A percentile compares a stretch with the other conserved stretches of the same genome.
Evolutionary conservation across 768 basidiomycete genomes (phyloP).

Genomic region (Tricholoma sp.): DNA sequence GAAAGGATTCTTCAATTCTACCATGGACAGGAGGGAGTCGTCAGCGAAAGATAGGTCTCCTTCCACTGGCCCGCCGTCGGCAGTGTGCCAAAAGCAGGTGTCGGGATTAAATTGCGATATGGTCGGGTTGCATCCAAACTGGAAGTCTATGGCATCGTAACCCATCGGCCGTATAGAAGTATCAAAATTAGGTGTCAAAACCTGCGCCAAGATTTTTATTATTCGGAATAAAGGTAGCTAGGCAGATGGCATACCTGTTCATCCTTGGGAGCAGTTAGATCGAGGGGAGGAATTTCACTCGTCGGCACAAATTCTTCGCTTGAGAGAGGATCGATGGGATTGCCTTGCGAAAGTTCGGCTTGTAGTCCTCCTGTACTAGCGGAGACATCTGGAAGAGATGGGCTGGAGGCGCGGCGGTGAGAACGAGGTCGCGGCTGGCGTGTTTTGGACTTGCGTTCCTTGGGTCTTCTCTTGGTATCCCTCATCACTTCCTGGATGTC

Average conservation of each 20-base stretch:
- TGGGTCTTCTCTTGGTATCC: slow-evolving; percentile 4
- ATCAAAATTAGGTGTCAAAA: not conserved
- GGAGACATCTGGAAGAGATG: not conserved
- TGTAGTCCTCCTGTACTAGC: not conserved
- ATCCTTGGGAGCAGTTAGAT: slow-evolving; percentile 16
- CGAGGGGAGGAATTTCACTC: slow-evolving; percentile 29
- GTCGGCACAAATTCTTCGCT: slow-evolving; percentile 27
- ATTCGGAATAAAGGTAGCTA: not conserved
- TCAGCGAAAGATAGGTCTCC: not conserved
- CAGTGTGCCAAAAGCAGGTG: slow-evolving; percentile 3
- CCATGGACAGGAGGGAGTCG: not conserved
- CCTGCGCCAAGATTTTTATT: not conserved
- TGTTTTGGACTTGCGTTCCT: not conserved
- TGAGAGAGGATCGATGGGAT: not conserved
- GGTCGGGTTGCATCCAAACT: slow-evolving; percentile 10
- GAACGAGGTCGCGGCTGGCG: not conserved
- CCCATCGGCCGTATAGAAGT: slow-evolving; percentile 5
- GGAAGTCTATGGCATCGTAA: slow-evolving; percentile 9
- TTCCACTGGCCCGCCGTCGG: not conserved
- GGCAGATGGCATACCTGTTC: slow-evolving; percentile 13
- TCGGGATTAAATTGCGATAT: not conserved
- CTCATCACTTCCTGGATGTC: slow-evolving; percentile 20
- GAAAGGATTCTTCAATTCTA: not conserved
- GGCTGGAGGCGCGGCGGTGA: slow-evolving; percentile 1
- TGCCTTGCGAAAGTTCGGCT: not conserved